Conservation (phyloP, 2,329 filamentous ascomycete genomes). For the Arachnopeziza araneosa region DNA sequence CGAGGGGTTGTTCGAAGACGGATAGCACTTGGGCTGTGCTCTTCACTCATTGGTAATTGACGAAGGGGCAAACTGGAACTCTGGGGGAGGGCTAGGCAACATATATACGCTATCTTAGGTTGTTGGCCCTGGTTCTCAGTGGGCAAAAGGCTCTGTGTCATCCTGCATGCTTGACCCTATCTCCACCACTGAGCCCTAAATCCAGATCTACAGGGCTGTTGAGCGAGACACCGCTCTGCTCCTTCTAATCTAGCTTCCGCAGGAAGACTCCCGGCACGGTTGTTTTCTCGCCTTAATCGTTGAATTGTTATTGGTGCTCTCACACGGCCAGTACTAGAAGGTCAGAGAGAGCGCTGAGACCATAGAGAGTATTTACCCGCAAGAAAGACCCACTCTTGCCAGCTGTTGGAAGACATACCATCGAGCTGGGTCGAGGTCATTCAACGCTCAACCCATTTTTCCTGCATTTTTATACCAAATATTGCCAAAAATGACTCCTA, state of each 20-base stretch:
- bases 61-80: conserved; percentile 14
- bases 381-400: conserved; percentile 14
- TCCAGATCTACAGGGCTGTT: conserved; percentile 6
- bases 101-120: conserved; percentile 21
- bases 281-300: conserved; percentile 4
- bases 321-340: conserved; percentile 10
- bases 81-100: conserved; percentile 11
- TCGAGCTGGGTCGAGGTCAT: conserved; percentile 10
- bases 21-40: conserved; percentile 7
- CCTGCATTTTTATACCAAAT: conserved; percentile 11
- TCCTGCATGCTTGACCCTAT: conserved; percentile 21
- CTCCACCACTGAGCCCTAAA: conserved; percentile 19
- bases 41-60: conserved; percentile 10
- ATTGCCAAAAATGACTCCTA: conserved; percentile 58
- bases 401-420: conserved; percentile 11
- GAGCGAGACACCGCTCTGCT: conserved; percentile 14
- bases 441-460: conserved; percentile 6
- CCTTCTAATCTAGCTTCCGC: conserved; percentile 14
- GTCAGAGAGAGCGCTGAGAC: conserved; percentile 4
- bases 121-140: conserved; percentile 17
- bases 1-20: background rate
- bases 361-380: conserved; percentile 11
- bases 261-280: conserved; percentile 6
- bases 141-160: conserved; percentile 23
- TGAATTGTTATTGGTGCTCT: conserved; percentile 15